Evolutionary conservation across 73 alveolate genomes (phyloP).

Genomic region (Paramecium pentaurelia): DNA sequence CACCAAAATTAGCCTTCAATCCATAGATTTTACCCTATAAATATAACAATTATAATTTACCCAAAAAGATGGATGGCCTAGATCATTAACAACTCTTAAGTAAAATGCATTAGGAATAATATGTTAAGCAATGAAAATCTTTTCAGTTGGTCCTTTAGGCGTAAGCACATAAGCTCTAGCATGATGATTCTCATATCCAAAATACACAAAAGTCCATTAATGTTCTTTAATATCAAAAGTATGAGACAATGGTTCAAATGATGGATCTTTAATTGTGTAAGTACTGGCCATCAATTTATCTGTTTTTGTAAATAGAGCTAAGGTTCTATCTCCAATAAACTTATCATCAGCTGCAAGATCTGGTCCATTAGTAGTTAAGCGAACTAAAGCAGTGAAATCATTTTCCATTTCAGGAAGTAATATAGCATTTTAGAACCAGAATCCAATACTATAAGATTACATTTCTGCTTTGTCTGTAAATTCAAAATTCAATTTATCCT

Average conservation of each 20-base stretch:
- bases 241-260: constrained; percentile 22
- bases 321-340: constrained; percentile 40
- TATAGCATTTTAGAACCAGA: constrained; percentile 13
- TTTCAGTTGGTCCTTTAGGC: background rate
- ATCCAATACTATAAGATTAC: background rate
- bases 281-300: constrained; percentile 3
- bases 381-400: background rate
- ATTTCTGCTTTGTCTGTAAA: background rate
- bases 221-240: background rate
- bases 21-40: constrained; percentile 33
- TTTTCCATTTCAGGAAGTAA: constrained; percentile 32
- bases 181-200: background rate
- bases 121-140: background rate
- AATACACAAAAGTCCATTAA: constrained; percentile 27
- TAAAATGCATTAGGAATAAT: constrained; percentile 6
- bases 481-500: background rate
- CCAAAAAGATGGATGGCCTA: background rate
- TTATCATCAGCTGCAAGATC: background rate
- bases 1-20: background rate
- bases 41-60: background rate
- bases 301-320: background rate
- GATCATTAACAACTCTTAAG: background rate
- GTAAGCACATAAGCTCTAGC: constrained; percentile 1
- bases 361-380: constrained; percentile 7
- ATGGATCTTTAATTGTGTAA: constrained; percentile 21